Evolutionary conservation across 1,139 yeast genomes (phyloP), one percentile per base, ranked within the genome.

Genomic region (Meyerozyma smithsonii): DNA sequence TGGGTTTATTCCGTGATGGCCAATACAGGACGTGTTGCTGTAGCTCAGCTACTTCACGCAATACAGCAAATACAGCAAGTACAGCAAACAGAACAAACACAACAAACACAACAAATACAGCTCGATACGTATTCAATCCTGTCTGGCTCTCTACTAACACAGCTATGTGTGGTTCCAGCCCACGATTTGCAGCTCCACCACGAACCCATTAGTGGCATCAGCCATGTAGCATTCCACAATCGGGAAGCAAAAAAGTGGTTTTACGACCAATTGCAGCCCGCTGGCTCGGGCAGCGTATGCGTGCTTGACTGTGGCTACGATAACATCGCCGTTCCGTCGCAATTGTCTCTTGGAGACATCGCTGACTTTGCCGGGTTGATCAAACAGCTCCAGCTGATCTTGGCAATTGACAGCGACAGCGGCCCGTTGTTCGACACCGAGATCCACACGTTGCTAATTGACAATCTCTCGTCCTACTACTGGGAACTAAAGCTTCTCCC

Each of bases 401-500:
- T 18, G 21, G 14, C 20, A 2, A 5, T 18, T 11, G 12, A 11
- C 8, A 11, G 8, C 12, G 11, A 11, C 7, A 7, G 10, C 3
- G 34, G 16, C 20, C 34, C 20, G 10, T 19, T 40, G 4, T 19
- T 32, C 3, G 40, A 45, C 10, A 20, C 28, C 3, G 41, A 45
- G 3, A 46, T 58, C 16, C 48, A 51, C 32, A 52, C 58, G 6
- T 25, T 62, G 8, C 40, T 61, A 4, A 46, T 62, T 7, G 66
- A 61, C 37, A 55, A 54, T 38, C 21, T 58, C 5, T 65, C 73
- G 4, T 49, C 56, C 15, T 65, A 56, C 40, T 65, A 56, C 43
- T 69, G 72, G 71, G 59, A 58, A 15, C 44, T 64, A 25, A 55
- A 54, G 40, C 32, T 46, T 24, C 37, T 51, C 19, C 52, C 14